phyloP scores from a whole-genome alignment of 768 basidiomycete genomes.

The Leccinum arenicola region DNA sequence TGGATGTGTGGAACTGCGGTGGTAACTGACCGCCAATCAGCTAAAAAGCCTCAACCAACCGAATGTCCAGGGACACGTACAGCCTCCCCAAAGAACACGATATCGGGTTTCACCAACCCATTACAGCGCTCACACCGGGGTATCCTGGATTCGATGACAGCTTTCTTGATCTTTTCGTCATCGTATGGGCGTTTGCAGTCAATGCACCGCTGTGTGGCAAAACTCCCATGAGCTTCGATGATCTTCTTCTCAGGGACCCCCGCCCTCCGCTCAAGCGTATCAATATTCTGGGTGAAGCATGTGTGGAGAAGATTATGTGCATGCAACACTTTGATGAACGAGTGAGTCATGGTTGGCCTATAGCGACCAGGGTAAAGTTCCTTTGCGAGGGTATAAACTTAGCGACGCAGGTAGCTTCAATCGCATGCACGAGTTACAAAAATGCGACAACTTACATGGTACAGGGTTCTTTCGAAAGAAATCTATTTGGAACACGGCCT shows the following conservation, averaged over 20 bases:
- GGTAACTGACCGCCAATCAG: conserved; percentile 56
- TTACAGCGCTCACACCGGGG: conserved; percentile 66
- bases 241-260: conserved; percentile 73
- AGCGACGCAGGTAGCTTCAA: background rate
- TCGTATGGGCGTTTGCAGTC: conserved; percentile 61
- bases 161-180: conserved; percentile 62
- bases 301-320: conserved; percentile 64
- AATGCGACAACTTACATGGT: conserved; percentile 54
- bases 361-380: conserved; percentile 91
- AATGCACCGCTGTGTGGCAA: conserved; percentile 84
- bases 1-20: conserved; percentile 54
- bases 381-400: conserved; percentile 88
- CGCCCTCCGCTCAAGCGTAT: conserved; percentile 84
- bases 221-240: conserved; percentile 95
- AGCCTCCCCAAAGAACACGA: conserved; percentile 88
- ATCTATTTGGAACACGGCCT: conserved; percentile 91
- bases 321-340: conserved; percentile 83
- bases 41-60: background rate
- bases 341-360: conserved; percentile 86
- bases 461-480: conserved; percentile 80
- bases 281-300: conserved; percentile 91
- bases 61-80: conserved; percentile 37
- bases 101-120: conserved; percentile 89
- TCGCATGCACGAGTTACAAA: background rate
- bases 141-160: conserved; percentile 52